These are phyloP conservation scores for Pouteria glomerata DNA, from an alignment of 148 eudicot species.

Conservation along the genomic window DNA sequence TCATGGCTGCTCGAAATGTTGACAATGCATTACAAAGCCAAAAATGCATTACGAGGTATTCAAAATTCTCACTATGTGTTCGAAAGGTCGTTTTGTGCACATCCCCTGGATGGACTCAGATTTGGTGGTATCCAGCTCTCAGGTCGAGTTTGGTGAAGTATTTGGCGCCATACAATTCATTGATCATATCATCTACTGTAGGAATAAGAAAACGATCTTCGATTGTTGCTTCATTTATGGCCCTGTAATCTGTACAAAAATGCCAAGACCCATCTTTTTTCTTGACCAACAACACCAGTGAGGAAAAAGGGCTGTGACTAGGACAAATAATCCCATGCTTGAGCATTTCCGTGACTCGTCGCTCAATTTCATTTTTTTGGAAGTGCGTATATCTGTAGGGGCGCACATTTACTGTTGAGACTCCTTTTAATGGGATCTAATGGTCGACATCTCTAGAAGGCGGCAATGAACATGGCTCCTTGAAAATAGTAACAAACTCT, in stretches of 20 bases:
- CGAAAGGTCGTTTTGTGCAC: constrained; percentile 2
- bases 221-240: background rate
- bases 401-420: background rate
- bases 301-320: background rate
- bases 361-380: constrained; percentile 2
- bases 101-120: background rate
- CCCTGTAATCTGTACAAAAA: background rate
- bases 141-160: constrained; percentile 9
- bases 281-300: background rate
- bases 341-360: background rate
- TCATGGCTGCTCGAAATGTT: constrained; percentile 6
- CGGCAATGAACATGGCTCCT: background rate
- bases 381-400: background rate
- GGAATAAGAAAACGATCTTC: constrained; percentile 7
- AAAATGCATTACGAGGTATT: constrained; percentile 10
- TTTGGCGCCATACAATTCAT: constrained; percentile 7
- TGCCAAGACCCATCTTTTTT: background rate
- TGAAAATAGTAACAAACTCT: background rate
- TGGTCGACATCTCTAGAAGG: background rate
- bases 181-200: background rate
- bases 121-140: background rate
- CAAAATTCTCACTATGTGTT: background rate
- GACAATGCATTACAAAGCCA: constrained; percentile 5
- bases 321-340: background rate
- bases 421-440: background rate